These are phyloP conservation scores for Carallia brachiata DNA, from an alignment of 345 rosid genomes.

Conservation along the genomic window DNA sequence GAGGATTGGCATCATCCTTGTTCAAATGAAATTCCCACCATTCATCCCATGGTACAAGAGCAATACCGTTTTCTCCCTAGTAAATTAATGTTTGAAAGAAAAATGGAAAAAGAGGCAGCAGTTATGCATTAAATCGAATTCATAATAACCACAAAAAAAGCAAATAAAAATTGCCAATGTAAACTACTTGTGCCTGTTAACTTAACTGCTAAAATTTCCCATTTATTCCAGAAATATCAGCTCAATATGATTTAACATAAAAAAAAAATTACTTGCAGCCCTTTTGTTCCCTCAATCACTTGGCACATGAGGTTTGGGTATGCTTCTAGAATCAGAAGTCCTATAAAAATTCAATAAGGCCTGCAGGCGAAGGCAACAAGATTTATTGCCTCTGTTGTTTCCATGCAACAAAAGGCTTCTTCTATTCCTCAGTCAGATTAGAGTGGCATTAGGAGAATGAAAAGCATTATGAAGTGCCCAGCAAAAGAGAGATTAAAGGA, in stretches of 20 bases:
- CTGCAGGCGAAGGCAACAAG: background rate
- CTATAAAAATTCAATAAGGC: background rate
- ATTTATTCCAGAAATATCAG: background rate
- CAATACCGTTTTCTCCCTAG: constrained; percentile 87
- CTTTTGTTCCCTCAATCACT: background rate
- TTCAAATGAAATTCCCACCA: constrained; percentile 98
- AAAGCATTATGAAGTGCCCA: background rate
- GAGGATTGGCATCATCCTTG: constrained; percentile 88
- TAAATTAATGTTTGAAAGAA: background rate
- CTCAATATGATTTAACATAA: background rate
- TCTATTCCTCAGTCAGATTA: background rate
- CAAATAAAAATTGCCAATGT: background rate
- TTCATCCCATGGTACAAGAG: constrained; percentile 90
- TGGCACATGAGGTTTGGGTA: too few species aligned
- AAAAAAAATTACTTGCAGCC: background rate
- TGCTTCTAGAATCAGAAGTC: too few species aligned
- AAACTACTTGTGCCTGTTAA: background rate
- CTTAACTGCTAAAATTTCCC: background rate
- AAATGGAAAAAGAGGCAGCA: background rate
- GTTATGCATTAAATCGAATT: background rate
- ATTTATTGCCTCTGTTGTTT: background rate
- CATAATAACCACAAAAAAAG: background rate
- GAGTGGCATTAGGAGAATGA: background rate
- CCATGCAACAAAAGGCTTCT: background rate
- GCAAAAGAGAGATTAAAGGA: background rate